Base-by-base conservation (phyloP, 2,329 filamentous ascomycete genomes). In the Escovopsis sp. region DNA sequence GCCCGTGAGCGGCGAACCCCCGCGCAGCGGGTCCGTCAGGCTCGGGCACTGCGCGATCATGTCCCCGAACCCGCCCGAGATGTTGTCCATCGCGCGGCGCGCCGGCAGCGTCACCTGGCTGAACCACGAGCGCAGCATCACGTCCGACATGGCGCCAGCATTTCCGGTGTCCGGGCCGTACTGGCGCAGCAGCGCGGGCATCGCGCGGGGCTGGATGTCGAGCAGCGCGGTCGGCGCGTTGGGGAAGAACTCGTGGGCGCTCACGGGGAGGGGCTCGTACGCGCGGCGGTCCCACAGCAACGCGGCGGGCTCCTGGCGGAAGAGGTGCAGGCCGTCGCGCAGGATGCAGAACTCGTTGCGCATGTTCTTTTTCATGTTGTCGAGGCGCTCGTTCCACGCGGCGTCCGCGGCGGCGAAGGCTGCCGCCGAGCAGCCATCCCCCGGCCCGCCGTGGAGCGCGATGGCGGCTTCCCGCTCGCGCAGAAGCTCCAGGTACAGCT, bases 271-370 rank as follows among this genome's bases (percentile, higher is more conserved):
- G 0, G 85, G 82, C 51, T 94, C 84, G 51, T 75, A 77, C 2
- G 66, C 61, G 13, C 87, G 76, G 2, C 72, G 68, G 57, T 94
- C 85, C 76, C 79, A 88, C 24, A 67, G 51, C 4, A 89, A 57
- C 1, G 69, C 51, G 0, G 76, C 71, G 1, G 68, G 64, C 0
- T 65, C 50, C 57, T 70, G 64, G 39, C 61, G 56, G 51, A 70
- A 65, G 13, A 71, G 48, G 47, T 73, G 70, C 36, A 68, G 56
- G 52, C 78, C 75, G 50, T 83, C 77, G 27, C 65, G 62, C 38
- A 61, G 51, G 27, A 61, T 55, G 16, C 53, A 43, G 50, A 66
- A 67, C 42, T 65, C 60, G 29, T 55, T 54, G 24, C 51, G 48
- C 9, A 50, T 44, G 50, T 55, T 59, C 43, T 56, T 57, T 42